phyloP scores from a whole-genome alignment of 2,329 filamentous ascomycete species.

The Nemania sp. region DNA sequence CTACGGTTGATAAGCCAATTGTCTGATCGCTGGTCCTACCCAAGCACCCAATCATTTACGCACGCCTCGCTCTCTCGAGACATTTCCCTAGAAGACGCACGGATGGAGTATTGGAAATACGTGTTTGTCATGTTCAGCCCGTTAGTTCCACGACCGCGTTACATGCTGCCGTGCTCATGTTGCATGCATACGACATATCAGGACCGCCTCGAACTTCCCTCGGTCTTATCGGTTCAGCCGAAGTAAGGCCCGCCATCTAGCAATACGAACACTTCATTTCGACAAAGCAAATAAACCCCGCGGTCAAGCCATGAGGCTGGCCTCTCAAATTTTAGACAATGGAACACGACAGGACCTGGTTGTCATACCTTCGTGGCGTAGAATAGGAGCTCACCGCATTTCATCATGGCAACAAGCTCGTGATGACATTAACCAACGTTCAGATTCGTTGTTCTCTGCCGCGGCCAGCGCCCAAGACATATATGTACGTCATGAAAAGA shows the following conservation, averaged over 20 bases:
- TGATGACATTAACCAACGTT: no score
- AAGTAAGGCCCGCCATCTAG: not conserved
- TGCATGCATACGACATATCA: conserved; percentile 2
- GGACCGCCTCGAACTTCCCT: not conserved
- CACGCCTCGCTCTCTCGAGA: not conserved
- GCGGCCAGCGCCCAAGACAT: no score
- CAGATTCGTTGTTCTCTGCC: no score
- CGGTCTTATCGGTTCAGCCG: not conserved
- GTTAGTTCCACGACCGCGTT: not conserved
- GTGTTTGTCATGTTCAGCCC: not conserved
- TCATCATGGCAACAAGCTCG: no score
- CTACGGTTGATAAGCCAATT: not conserved
- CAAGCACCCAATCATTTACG: not conserved
- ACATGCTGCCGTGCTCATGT: conserved; percentile 7
- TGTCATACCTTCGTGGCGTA: no score
- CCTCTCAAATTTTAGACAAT: not conserved
- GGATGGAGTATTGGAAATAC: not conserved
- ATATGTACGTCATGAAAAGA: no score
- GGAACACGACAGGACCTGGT: not conserved
- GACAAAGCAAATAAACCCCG: no score
- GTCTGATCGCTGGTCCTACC: not conserved
- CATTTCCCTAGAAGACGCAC: not conserved
- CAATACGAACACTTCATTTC: not conserved
- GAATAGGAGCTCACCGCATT: no score
- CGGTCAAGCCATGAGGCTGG: not conserved